These are phyloP conservation scores for Physocladia obscura DNA, from an alignment of 192 early-diverging fungal species.

Conservation along the genomic window DNA sequence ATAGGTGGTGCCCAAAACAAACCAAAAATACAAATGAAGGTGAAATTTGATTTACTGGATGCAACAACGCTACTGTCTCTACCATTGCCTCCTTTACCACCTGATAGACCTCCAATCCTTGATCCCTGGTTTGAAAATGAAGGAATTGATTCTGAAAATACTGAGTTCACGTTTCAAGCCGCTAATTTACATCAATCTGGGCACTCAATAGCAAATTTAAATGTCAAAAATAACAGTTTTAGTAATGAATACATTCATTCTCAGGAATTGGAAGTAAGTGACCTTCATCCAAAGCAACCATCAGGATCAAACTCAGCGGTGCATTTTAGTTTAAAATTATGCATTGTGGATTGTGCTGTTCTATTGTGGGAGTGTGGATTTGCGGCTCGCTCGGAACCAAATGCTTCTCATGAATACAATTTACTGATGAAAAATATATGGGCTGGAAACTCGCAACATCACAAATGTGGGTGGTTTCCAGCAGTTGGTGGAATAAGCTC, in stretches of 20 bases:
- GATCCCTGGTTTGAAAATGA: slow-evolving; percentile 17
- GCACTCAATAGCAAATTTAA: neutral
- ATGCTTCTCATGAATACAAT: neutral
- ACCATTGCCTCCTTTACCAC: slow-evolving; percentile 11
- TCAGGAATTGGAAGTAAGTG: slow-evolving; percentile 1
- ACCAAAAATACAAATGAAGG: neutral
- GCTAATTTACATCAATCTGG: slow-evolving; percentile 1
- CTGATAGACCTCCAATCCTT: neutral
- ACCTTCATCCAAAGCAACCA: slow-evolving; percentile 10
- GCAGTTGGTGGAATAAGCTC: slow-evolving; percentile 6
- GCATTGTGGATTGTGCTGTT: neutral
- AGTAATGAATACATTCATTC: neutral
- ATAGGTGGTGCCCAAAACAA: neutral
- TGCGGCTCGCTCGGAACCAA: neutral
- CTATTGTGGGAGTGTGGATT: slow-evolving; percentile 21
- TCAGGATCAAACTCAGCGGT: neutral
- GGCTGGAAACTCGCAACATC: neutral
- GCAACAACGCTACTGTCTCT: slow-evolving; percentile 15
- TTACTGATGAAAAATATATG: neutral
- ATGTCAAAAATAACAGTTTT: neutral
- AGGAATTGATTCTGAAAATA: neutral
- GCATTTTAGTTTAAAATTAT: neutral
- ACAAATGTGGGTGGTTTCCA: slow-evolving; percentile 14
- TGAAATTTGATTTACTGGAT: slow-evolving; percentile 22
- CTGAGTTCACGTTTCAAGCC: slow-evolving; percentile 4